A percentile compares a stretch with the other conserved stretches of the same genome.
Evolutionary conservation across 495 filamentous ascomycete species (phyloP).

Genomic region (Daldinia childiae): DNA sequence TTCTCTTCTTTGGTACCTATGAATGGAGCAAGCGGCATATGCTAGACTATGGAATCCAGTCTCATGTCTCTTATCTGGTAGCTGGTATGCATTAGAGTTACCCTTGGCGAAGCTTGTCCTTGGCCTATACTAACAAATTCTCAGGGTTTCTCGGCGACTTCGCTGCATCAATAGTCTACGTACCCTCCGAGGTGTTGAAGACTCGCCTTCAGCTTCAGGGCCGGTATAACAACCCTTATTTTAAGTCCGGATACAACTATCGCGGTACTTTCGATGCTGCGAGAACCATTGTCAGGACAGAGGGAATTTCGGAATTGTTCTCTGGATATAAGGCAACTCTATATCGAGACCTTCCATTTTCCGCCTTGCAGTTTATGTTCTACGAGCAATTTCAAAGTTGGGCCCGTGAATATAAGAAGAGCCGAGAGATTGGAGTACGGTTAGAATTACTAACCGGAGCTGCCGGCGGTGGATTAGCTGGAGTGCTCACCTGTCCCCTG

Average conservation of each 20-base stretch:
- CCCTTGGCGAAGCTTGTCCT: not conserved
- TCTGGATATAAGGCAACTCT: constrained; percentile 95
- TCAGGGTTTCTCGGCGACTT: constrained; percentile 91
- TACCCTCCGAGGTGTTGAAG: constrained; percentile 96
- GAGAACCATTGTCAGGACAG: constrained; percentile 80
- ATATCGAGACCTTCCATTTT: constrained; percentile 94
- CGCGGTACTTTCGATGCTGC: constrained; percentile 79
- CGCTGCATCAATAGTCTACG: constrained; percentile 90
- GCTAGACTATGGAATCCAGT: constrained; percentile 81
- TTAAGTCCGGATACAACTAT: constrained; percentile 95
- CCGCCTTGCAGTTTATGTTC: constrained; percentile 95
- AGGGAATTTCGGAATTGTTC: constrained; percentile 87
- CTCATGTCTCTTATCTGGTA: constrained; percentile 82
- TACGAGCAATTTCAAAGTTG: constrained; percentile 91
- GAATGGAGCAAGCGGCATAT: constrained; percentile 92
- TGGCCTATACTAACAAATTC: constrained; percentile 34
- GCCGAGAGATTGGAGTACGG: constrained; percentile 80
- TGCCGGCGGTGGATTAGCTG: constrained; percentile 92
- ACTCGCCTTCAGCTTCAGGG: constrained; percentile 95
- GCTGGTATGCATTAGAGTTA: constrained; percentile 65
- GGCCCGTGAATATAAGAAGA: constrained; percentile 74
- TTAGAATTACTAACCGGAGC: constrained; percentile 90
- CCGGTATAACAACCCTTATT: constrained; percentile 91
- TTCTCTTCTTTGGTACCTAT: constrained; percentile 95
- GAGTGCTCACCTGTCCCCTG: constrained; percentile 91